Evolutionary conservation across 768 basidiomycete genomes (phyloP), one percentile per base, ranked within the genome.

Genomic region (Suillus weaverae): DNA sequence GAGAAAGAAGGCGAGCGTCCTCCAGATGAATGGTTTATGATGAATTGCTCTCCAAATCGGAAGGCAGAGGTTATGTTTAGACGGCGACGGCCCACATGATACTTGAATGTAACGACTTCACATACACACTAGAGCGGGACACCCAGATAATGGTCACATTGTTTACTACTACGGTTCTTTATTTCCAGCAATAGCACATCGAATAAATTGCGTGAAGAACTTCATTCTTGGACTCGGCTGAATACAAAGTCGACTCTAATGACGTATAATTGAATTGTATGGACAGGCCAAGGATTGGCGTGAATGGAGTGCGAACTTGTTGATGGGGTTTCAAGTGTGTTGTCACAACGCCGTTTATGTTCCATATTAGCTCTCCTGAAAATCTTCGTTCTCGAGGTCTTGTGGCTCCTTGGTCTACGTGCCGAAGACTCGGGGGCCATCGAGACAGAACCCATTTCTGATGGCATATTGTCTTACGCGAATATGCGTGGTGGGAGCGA

Each of bases 21-120:
- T 9, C 69, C 72, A 35, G 77, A 78, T 57, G 57, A 72, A 56
- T 78, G 77, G 77, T 73, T 76, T 50, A 64, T 62, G 67, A 74
- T 77, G 74, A 76, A 76, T 51, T 76, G 76, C 60, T 68, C 69
- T 30, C 83, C 83, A 11, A 75, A 80, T 66, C 72, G 65, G 48
- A 68, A 65, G 30, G 78, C 77, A 41, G 70, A 76, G 51, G 73
- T 82, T 64, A 70, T 79, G 76, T 78, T 81, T 66, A 75, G 72
- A 65, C 75, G 75, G 65, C 63, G 63, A 44, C 74, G 69, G 26
- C 62, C 66, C 41, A 50, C 54, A 57, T 70, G 44, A 65, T 38
- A 26, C 22, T 38, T 63, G 61, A 68, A 30, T 32, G 39, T 54
- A 35, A 18, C 43, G 30, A 62, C 57, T 43, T 63, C 65, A 36